These are phyloP conservation scores for Capsicum baccatum DNA, from an alignment of 257 asterid genomes.

Conservation along the genomic window DNA sequence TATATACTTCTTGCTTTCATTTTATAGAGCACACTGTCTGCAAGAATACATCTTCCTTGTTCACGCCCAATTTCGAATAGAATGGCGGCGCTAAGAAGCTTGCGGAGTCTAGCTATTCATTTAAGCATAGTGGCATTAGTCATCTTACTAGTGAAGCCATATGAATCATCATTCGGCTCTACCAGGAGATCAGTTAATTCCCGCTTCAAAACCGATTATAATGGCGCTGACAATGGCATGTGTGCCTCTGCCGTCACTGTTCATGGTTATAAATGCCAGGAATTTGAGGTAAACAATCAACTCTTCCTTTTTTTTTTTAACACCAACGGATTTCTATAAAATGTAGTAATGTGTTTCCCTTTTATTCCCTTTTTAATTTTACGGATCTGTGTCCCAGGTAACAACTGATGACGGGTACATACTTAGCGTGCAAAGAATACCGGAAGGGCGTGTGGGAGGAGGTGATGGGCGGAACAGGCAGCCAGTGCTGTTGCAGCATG, in stretches of 20 bases:
- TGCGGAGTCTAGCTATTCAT: conserved; percentile 28
- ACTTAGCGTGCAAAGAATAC: conserved; percentile 53
- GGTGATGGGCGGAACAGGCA: conserved; percentile 31
- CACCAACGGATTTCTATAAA: background rate
- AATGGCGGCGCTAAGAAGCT: conserved; percentile 41
- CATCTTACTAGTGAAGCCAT: conserved; percentile 31
- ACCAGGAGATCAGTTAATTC: conserved; percentile 37
- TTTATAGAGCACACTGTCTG: background rate
- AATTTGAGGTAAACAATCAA: conserved; percentile 49
- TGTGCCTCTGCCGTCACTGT: conserved; percentile 57
- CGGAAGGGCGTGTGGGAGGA: conserved; percentile 43
- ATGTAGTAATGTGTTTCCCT: background rate
- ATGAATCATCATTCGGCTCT: conserved; percentile 47
- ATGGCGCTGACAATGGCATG: conserved; percentile 41
- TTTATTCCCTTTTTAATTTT: too few species aligned
- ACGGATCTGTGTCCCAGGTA: conserved; percentile 32
- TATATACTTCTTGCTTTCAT: background rate
- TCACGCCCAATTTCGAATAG: background rate
- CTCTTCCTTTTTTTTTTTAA: background rate
- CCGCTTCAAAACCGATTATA: background rate
- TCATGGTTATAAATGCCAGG: conserved; percentile 75
- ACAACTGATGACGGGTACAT: conserved; percentile 56
- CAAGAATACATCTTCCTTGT: background rate
- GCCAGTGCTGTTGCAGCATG: conserved; percentile 57
- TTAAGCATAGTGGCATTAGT: conserved; percentile 30